These are phyloP conservation scores for Hortiboletus flavorubellus DNA, from an alignment of 768 basidiomycete species.

Conservation along the genomic window DNA sequence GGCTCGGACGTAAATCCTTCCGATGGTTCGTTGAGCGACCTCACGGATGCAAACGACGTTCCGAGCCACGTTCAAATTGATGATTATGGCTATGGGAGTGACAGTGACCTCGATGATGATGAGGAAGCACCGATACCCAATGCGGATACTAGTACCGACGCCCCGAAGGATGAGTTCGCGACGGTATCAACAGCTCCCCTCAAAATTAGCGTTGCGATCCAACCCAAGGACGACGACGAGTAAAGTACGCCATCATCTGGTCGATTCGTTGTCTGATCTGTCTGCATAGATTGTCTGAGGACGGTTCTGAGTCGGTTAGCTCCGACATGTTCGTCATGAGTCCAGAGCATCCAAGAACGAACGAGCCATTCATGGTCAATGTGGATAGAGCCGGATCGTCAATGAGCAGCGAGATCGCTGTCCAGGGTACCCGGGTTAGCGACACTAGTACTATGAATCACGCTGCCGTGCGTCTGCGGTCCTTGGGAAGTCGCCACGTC, in stretches of 20 bases:
- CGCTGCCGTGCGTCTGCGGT: slow-evolving; percentile 4
- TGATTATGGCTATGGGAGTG: slow-evolving; percentile 31
- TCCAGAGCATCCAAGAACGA: not conserved
- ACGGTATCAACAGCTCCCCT: too few relatives aligned
- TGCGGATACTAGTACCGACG: too few relatives aligned
- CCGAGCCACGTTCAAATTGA: slow-evolving; percentile 6
- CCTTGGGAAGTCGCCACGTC: slow-evolving; percentile 20
- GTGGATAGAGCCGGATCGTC: not conserved
- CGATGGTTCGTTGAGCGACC: slow-evolving; percentile 11
- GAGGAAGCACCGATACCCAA: too few relatives aligned
- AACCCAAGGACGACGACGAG: slow-evolving; percentile 8
- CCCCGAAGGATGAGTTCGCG: too few relatives aligned
- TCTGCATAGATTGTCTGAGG: slow-evolving; percentile 7
- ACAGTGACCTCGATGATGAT: slow-evolving; percentile 33
- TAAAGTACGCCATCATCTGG: not conserved
- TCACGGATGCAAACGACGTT: slow-evolving; percentile 7
- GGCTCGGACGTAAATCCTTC: slow-evolving; percentile 2
- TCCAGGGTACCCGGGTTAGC: not conserved
- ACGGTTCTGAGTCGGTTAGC: not conserved
- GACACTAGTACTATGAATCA: not conserved
- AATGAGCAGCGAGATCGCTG: not conserved
- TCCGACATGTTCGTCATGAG: slow-evolving; percentile 21
- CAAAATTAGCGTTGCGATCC: too few relatives aligned
- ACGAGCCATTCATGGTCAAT: not conserved
- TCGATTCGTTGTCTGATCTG: not conserved